Evolutionary conservation across 1,139 yeast genomes (phyloP).

Genomic region (Scheffersomyces titani): DNA sequence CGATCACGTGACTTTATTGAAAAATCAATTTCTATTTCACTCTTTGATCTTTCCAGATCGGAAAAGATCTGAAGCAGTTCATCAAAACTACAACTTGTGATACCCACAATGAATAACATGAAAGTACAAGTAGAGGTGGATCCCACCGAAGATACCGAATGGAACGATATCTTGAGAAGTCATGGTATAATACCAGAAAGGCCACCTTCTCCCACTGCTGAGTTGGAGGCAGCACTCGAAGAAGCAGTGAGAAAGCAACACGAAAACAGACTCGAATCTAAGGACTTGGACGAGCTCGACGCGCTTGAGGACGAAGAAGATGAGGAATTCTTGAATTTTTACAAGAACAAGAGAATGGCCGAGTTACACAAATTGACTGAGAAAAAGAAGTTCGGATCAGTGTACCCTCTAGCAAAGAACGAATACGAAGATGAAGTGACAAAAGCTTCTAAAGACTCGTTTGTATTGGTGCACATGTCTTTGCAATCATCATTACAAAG

Average conservation of each 20-base stretch:
- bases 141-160: constrained; percentile 95
- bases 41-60: neutral
- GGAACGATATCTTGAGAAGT: constrained; percentile 92
- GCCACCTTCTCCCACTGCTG: constrained; percentile 85
- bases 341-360: constrained; percentile 73
- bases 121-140: constrained; percentile 83
- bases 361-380: constrained; percentile 66
- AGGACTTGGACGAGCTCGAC: constrained; percentile 76
- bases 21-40: neutral
- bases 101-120: constrained; percentile 25
- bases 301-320: constrained; percentile 82
- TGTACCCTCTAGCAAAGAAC: constrained; percentile 76
- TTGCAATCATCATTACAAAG: constrained; percentile 72
- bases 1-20: neutral
- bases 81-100: neutral
- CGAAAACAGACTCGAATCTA: constrained; percentile 71
- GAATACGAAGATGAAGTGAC: constrained; percentile 89
- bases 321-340: constrained; percentile 68
- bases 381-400: constrained; percentile 72
- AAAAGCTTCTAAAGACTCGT: constrained; percentile 60
- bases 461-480: constrained; percentile 78
- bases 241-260: constrained; percentile 79
- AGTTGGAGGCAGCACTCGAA: constrained; percentile 83
- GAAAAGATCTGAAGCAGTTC: neutral
- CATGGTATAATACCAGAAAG: constrained; percentile 92